Evolutionary conservation across 306 rosid species (phyloP), one percentile per base, ranked within the genome.

Genomic region (Sophora flavescens): DNA sequence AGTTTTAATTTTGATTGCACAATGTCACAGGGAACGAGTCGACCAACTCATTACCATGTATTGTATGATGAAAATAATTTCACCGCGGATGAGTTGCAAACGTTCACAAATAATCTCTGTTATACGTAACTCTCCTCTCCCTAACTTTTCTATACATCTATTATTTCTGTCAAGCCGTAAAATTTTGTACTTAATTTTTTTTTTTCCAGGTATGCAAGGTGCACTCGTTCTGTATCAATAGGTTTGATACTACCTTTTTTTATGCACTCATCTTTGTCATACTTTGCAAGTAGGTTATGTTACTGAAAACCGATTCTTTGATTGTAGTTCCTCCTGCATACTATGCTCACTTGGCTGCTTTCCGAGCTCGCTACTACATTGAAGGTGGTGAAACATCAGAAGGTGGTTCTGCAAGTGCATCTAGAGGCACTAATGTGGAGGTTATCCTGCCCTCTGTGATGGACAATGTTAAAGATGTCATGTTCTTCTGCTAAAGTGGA

Each of bases 311-410:
- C 10, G 50, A 35, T 17, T 53, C 0, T 18, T 1, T 41, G 32
- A 57, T 48, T 80, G 76, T 81, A 83, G 89, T 86, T 50, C 89
- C 87, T 63, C 87, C 89, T 0, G 89, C 87, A 0, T 86, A 86
- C 17, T 86, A 86, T 73, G 89, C 89, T 1, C 87, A 86, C 67
- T 57, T 83, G 32, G 79, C 84, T 0, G 89, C 89, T 0, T 86
- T 83, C 10, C 79, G 89, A 0, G 87, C 87, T 6, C 84, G 89
- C 2, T 65, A 41, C 58, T 86, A 86, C 48, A 80, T 70, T 2
- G 89, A 86, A 39, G 70, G 75, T 0, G 70, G 75, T 0, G 85
- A 86, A 4, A 6, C 41, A 5, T 82, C 85, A 0, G 87, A 83
- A 0, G 3, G 7, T 0, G 89, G 44, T 82, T 76, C 89, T 28